Conservation (phyloP, 140 eudicot genomes). For the Ambrosia hybrid region DNA sequence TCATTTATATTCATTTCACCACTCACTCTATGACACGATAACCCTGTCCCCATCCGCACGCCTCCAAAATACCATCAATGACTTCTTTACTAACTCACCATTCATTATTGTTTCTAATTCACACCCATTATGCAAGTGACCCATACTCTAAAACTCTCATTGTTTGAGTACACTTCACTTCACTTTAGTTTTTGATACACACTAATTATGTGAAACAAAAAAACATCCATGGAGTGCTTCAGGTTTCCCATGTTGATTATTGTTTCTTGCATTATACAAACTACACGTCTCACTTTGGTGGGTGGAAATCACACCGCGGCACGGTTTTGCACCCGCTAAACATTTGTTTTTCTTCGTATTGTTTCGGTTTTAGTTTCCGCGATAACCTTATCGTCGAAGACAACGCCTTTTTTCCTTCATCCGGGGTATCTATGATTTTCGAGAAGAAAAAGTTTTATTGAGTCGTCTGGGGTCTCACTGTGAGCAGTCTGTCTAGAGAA, state of each 20-base stretch:
- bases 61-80: background rate
- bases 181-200: background rate
- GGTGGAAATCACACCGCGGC: constrained; percentile 82
- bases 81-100: background rate
- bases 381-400: no score
- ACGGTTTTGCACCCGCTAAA: constrained; percentile 65
- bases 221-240: background rate
- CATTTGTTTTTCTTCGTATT: no score
- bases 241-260: constrained; percentile 3
- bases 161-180: background rate
- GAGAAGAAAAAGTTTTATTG: no score
- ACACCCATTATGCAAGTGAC: background rate
- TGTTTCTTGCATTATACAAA: constrained; percentile 34
- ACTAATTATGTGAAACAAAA: background rate
- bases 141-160: constrained; percentile 1
- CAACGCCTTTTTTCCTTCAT: no score
- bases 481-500: no score
- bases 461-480: no score
- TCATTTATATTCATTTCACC: constrained; percentile 14
- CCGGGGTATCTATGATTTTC: no score
- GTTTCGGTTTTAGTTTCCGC: no score
- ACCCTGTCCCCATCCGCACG: constrained; percentile 2
- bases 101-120: constrained; percentile 3
- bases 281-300: constrained; percentile 46
- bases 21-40: constrained; percentile 19